Evolutionary conservation across 2,329 filamentous ascomycete genomes (phyloP).

Genomic region (Trichoderma semiorbis): DNA sequence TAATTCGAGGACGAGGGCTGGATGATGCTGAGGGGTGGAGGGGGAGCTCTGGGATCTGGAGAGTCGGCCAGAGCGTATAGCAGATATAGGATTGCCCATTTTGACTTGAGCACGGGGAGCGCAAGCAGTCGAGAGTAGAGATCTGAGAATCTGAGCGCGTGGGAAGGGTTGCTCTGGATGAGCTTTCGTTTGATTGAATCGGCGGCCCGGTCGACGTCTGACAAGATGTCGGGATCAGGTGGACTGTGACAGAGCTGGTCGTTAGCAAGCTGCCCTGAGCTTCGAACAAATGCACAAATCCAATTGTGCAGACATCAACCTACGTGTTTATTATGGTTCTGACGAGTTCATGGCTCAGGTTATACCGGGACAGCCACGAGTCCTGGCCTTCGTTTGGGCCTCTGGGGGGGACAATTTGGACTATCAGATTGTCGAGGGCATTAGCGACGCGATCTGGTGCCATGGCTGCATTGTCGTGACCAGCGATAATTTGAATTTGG

Average conservation of each 20-base stretch:
- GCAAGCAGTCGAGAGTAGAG: conserved; percentile 84
- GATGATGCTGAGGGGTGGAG: conserved; percentile 43
- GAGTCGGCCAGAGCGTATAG: conserved; percentile 78
- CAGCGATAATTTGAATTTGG: not conserved
- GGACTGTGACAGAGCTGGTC: conserved; percentile 34
- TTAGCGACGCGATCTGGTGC: conserved; percentile 67
- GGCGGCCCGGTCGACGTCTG: conserved; percentile 85
- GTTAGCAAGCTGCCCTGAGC: not conserved
- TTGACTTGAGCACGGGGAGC: conserved; percentile 89
- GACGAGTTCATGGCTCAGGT: conserved; percentile 54
- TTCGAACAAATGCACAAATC: not conserved
- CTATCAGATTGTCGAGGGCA: conserved; percentile 75
- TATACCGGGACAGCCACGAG: conserved; percentile 65
- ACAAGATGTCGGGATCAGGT: conserved; percentile 53
- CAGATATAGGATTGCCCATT: conserved; percentile 94
- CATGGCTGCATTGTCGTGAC: conserved; percentile 51
- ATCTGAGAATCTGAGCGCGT: conserved; percentile 83
- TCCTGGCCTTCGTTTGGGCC: conserved; percentile 63
- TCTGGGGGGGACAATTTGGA: conserved; percentile 64
- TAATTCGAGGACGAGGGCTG: conserved; percentile 39
- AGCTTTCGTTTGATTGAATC: conserved; percentile 89
- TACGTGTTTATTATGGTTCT: conserved; percentile 52
- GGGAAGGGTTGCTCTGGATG: conserved; percentile 70
- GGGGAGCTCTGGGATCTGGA: conserved; percentile 52
- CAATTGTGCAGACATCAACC: conserved; percentile 12